Conservation (phyloP, 352 stramenopile species). For the Pythium brachiatum region DNA sequence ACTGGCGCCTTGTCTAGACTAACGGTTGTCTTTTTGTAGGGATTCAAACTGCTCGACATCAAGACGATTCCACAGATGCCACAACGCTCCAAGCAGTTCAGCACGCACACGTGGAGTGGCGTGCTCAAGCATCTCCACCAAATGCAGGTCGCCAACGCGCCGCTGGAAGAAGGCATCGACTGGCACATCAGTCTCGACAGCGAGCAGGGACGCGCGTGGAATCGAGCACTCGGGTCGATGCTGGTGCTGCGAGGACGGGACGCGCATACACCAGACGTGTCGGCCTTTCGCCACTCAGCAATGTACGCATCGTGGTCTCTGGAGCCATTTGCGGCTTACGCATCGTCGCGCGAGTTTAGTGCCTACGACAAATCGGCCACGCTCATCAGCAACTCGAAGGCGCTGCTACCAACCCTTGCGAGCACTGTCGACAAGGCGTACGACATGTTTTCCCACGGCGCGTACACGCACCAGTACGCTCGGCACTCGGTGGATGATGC, state of each 20-base stretch:
- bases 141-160: slow-evolving; percentile 66
- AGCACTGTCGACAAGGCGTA: slow-evolving; percentile 58
- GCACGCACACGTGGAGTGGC: slow-evolving; percentile 67
- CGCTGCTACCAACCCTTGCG: slow-evolving; percentile 43
- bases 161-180: slow-evolving; percentile 61
- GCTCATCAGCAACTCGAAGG: slow-evolving; percentile 63
- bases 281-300: slow-evolving; percentile 37
- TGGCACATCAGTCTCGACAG: slow-evolving; percentile 45
- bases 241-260: slow-evolving; percentile 50
- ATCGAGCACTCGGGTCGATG: slow-evolving; percentile 44
- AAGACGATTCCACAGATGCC: slow-evolving; percentile 72
- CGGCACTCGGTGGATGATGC: slow-evolving; percentile 48
- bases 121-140: slow-evolving; percentile 75
- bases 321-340: slow-evolving; percentile 34
- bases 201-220: slow-evolving; percentile 27
- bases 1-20: too few relatives aligned
- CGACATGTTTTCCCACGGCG: slow-evolving; percentile 61
- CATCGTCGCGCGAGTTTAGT: slow-evolving; percentile 39
- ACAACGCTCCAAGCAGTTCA: slow-evolving; percentile 64
- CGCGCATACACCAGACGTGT: slow-evolving; percentile 17
- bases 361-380: slow-evolving; percentile 65
- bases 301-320: slow-evolving; percentile 49
- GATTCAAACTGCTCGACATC: slow-evolving; percentile 69
- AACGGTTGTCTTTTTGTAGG: slow-evolving; percentile 33
- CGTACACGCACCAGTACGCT: slow-evolving; percentile 68